Evolutionary conservation across 805 yeast species (phyloP), one percentile per base, ranked within the genome.

Genomic region (Candida michaelii): DNA sequence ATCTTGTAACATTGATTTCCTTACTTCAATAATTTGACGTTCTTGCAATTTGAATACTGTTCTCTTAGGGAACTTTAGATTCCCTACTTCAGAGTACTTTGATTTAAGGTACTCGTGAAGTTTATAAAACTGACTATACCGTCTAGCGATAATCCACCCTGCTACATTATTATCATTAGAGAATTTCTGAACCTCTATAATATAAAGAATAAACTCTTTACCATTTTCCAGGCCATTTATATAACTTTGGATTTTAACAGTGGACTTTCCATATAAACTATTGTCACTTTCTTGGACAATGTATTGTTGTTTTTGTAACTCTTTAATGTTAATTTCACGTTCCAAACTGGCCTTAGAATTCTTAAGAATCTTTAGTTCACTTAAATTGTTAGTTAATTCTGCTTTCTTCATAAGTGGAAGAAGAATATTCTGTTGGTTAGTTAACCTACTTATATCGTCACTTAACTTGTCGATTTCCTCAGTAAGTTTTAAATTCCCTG

Each of bases 141-240:
- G 69, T 51, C 97, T 67, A 0, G 96, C 91, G n/a, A 89, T 85
- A 40, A 87, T 80, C 97, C 97, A 91, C 0, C 88, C 85, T 0
- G 90, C 88, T 2, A 77, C 68, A 4, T 74, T 71, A 6, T 65
- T 58, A 5, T 63, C 63, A 33, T 58, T 60, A 54, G 65, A 57
- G 35, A 54, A 58, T 36, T 81, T 83, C 40, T 80, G 82, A 3
- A 91, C 87, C 52, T 83, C 89, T 23, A 91, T 83, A 21, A 88
- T 74, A 60, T 90, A 90, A 38, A 85, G 66, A 4, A 80, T 79
- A 47, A 77, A 84, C 32, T 79, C 86, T 40, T 72, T 76, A 21
- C 71, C 57, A 8, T 47, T 63, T 27, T 79, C 82, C n/a, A 64
- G 70, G 1, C 79, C 84, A 45, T 64, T 78, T 8, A 85, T 73